These are phyloP conservation scores for Yueomyces sinensis DNA, from an alignment of 805 yeast species.

Conservation along the genomic window DNA sequence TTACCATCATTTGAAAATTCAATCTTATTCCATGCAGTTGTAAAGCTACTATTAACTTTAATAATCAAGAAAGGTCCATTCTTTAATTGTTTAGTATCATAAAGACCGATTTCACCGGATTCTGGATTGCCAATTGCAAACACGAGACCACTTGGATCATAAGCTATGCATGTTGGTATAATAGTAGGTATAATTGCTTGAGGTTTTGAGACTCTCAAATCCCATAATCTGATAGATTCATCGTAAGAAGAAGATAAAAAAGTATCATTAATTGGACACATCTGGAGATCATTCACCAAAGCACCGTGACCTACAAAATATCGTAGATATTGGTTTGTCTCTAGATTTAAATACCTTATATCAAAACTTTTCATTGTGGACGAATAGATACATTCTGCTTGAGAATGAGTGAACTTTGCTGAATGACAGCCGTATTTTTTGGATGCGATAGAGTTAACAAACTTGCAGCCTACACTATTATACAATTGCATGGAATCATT, in stretches of 20 bases:
- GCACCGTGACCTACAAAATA: slow-evolving; percentile 83
- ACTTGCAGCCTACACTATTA: slow-evolving; percentile 60
- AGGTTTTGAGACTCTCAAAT: slow-evolving; percentile 51
- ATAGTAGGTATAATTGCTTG: slow-evolving; percentile 48
- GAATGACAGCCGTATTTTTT: slow-evolving; percentile 88
- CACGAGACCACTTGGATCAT: slow-evolving; percentile 76
- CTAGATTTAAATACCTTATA: slow-evolving; percentile 62
- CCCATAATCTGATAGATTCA: slow-evolving; percentile 80
- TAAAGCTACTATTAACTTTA: slow-evolving; percentile 24
- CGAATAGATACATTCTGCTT: slow-evolving; percentile 63
- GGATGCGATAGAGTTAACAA: slow-evolving; percentile 54
- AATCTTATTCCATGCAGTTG: slow-evolving; percentile 41
- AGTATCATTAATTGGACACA: slow-evolving; percentile 54
- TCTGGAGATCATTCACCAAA: slow-evolving; percentile 57
- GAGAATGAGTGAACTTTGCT: slow-evolving; percentile 71
- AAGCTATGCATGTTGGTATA: slow-evolving; percentile 45
- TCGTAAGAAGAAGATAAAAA: slow-evolving; percentile 63
- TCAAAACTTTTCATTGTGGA: slow-evolving; percentile 71
- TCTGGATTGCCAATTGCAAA: slow-evolving; percentile 51
- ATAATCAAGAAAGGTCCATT: slow-evolving; percentile 41
- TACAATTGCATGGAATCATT: slow-evolving; percentile 78
- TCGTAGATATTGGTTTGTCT: slow-evolving; percentile 66
- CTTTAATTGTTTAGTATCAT: slow-evolving; percentile 46
- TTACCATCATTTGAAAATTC: slow-evolving; percentile 76
- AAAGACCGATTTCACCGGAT: slow-evolving; percentile 37